Base-by-base conservation (phyloP, 139 green algal species). In the Chlamydomonas sphaeroides region DNA sequence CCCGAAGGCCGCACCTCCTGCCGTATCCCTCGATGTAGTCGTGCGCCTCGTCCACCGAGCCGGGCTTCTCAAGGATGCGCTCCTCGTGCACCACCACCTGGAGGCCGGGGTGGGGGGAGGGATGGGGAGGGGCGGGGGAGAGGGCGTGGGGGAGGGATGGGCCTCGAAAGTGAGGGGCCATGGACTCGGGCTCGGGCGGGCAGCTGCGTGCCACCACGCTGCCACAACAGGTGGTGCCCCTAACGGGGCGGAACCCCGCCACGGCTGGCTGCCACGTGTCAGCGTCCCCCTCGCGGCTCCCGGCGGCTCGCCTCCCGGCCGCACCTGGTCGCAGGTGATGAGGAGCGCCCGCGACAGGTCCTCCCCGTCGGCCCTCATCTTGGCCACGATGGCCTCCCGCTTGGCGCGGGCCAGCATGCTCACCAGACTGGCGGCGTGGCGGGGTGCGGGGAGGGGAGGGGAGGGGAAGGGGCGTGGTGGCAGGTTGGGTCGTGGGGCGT, bases 11-110 rank as follows among this genome's bases (percentile, higher is more conserved):
- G n/a, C 18, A 75, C 68, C 68, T 75, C 30, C 74, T 39, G 39
- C 74, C 57, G 57, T 80, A 80, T 20, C 74, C 74, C n/a, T 80
- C 74, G 18, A 80, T 80, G 74, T 71, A 80, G 15, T 80, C 74
- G 74, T 80, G 74, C 17, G 61, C 74, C 74, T 80, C 74, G 5
- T 80, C 74, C 39, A 80, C 59, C 10, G 74, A 80, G 59, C 41
- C 59, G 59, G 74, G 74, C 74, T 80, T 80, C 41, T 80, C 74
- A 39, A 80, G 74, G 30, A 80, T 70, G 32, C 57, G 57, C 20
- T 80, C 74, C 41, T 80, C 74, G 42, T 80, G 74, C 28, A 70
- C 74, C 14, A 80, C 74, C 25, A 80, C 74, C 74, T 80, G 59
- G 30, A n/a, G n/a, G 59, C 30, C 30, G 28, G 15, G 30, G 28